Evolutionary conservation across 2,329 filamentous ascomycete species (phyloP).

Genomic region (Cyphellophora europaea): DNA sequence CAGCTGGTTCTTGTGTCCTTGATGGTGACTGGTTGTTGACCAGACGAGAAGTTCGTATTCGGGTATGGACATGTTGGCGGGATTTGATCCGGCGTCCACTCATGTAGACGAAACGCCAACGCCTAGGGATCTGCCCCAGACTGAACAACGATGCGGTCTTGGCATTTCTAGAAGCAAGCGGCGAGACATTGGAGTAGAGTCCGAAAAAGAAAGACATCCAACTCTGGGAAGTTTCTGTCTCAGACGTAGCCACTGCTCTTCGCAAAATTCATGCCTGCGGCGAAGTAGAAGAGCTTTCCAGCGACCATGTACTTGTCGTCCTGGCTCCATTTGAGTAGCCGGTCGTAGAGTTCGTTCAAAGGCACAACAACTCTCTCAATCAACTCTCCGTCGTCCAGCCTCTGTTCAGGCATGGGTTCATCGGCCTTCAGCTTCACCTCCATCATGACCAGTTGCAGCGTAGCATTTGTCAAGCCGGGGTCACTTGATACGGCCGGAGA

Average conservation of each 20-base stretch:
- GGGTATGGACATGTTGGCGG: too few relatives aligned
- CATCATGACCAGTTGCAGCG: conserved; percentile 53
- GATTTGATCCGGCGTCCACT: too few relatives aligned
- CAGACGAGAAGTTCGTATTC: too few relatives aligned
- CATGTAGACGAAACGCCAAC: too few relatives aligned
- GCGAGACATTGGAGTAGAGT: too few relatives aligned
- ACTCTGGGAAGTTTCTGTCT: too few relatives aligned
- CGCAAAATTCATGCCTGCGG: conserved; percentile 13
- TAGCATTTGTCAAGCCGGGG: conserved; percentile 51
- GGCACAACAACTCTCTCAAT: conserved; percentile 53
- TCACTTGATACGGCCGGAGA: conserved; percentile 60
- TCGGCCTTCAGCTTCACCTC: conserved; percentile 43
- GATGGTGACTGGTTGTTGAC: too few relatives aligned
- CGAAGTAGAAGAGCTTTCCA: conserved; percentile 13
- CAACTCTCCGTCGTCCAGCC: conserved; percentile 52
- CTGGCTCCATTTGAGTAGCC: conserved; percentile 24
- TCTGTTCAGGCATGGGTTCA: conserved; percentile 46
- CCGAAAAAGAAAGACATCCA: too few relatives aligned
- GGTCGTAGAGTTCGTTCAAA: conserved; percentile 45
- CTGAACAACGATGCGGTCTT: too few relatives aligned
- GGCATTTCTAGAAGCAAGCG: too few relatives aligned
- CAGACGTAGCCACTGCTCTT: conserved; percentile 8
- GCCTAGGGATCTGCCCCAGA: too few relatives aligned
- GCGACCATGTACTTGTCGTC: conserved; percentile 13
- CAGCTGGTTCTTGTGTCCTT: too few relatives aligned